Conservation (phyloP, 805 yeast genomes). For the Kuraishia cidri region DNA sequence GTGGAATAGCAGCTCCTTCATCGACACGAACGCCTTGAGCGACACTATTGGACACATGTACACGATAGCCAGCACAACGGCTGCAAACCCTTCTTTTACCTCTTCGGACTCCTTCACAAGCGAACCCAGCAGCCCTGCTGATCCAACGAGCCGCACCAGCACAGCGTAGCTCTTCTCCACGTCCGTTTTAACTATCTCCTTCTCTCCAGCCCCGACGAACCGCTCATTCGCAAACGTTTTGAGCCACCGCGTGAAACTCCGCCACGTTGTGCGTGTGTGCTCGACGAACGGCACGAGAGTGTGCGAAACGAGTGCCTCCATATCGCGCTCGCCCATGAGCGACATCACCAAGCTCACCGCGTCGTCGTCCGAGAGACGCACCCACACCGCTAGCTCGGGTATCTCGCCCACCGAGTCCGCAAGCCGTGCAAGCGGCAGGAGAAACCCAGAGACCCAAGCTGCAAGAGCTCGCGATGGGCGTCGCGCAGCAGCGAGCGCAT, state of each 20-base stretch:
- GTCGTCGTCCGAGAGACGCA: constrained; percentile 9
- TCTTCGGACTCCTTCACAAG: constrained; percentile 3
- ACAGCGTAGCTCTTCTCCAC: constrained; percentile 10
- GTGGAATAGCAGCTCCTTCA: constrained; percentile 15
- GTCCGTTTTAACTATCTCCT: constrained; percentile 10
- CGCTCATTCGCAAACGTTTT: not conserved
- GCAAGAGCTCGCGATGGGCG: too few species aligned
- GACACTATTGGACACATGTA: constrained; percentile 15
- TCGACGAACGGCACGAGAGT: constrained; percentile 12
- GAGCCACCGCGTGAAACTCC: not conserved
- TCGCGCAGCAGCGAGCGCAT: too few species aligned
- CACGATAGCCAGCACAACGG: constrained; percentile 10
- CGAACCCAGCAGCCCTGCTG: not conserved
- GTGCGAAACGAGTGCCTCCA: constrained; percentile 5
- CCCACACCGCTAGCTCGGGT: constrained; percentile 13
- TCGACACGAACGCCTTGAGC: constrained; percentile 11
- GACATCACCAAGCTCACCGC: constrained; percentile 10
- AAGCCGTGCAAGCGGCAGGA: not conserved
- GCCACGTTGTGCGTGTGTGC: constrained; percentile 3
- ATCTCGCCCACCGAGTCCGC: not conserved
- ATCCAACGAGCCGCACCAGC: not conserved
- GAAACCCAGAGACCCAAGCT: too few species aligned
- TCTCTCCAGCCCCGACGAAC: constrained; percentile 5
- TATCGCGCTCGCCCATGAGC: constrained; percentile 3
- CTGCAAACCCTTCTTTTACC: constrained; percentile 7